A percentile compares a stretch with the other conserved stretches of the same genome.
phyloP scores from a whole-genome alignment of 495 filamentous ascomycete species.

The Jackrogersella multiformis region DNA sequence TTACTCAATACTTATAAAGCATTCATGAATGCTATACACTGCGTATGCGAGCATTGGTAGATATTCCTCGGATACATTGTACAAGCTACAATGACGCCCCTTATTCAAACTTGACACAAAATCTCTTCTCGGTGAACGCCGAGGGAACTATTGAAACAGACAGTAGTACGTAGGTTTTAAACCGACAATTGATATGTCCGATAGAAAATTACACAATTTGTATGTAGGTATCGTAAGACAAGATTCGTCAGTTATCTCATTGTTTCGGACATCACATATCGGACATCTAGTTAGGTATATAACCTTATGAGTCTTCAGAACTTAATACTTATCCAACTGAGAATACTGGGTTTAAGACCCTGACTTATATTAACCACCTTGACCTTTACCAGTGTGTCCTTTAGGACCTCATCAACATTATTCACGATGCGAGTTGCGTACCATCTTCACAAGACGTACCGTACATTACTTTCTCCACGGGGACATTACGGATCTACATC shows the following conservation, averaged over 20 bases:
- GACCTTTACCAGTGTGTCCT: not conserved
- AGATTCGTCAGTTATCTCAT: not conserved
- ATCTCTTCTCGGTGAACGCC: not conserved
- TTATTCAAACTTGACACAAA: no score
- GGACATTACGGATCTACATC: not conserved
- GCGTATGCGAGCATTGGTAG: not conserved
- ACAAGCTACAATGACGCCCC: no score
- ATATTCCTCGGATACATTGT: no score
- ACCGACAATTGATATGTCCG: not conserved
- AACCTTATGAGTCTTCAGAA: not conserved
- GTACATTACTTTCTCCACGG: not conserved
- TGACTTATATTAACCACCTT: not conserved
- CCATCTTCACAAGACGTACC: no score
- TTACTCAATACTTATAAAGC: not conserved
- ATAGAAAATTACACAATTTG: not conserved
- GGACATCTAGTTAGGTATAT: not conserved
- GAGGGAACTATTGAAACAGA: not conserved
- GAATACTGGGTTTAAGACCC: not conserved
- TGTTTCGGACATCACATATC: not conserved
- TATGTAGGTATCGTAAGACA: not conserved
- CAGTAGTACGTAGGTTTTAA: not conserved
- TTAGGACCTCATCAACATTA: not conserved
- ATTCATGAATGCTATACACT: not conserved
- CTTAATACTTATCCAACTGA: not conserved
- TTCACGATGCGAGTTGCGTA: not conserved